Base-by-base conservation (phyloP, 257 asterid species). In the Penstemon davidsonii region DNA sequence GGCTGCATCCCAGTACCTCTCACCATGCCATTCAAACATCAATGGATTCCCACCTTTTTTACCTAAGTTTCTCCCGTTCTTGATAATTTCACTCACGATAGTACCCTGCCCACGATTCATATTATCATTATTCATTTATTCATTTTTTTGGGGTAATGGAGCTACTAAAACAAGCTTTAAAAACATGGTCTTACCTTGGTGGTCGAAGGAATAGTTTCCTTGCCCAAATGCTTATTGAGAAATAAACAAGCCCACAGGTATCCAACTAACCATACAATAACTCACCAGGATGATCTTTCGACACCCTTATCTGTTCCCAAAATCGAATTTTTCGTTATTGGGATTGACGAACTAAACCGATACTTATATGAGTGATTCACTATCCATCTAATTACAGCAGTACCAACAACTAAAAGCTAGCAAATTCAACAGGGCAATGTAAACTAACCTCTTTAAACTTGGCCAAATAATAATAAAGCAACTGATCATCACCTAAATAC, bases 1-100 rank as follows among this genome's bases (percentile, higher is more conserved):
- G 60, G 96, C 96, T 4, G 95, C 93, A 40, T 93, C 95, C 95
- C 91, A 87, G 75, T 85, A 90, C 80, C 69, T 87, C 51, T 76
- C 74, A 47, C 93, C 88, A 15, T 79, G 49, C 91, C 87, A 87
- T 60, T 90, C 95, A 59, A 74, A 79, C 96, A 87, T 85, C 78
- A 87, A 69, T 0, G 87, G 94, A 62, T 88, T 75, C 64, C 68
- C 81, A 8, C 69, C 81, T 60, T 8, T 76, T 53, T 72, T 83
- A 13, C 90, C 86, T 66, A 84, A 68, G 54, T 74, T 81, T 60
- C 88, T 84, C 55, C 96, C 95, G 8, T 67, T 78, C 63, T 64
- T 68, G 47, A 90, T 75, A 52, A 87, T 75, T 72, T 82, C 87
- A 55, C 55, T 71, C 68, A 83, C 85, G 18, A 80, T 75, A 70